phyloP scores from a whole-genome alignment of 306 rosid genomes.

The Begonia peltatifolia region DNA sequence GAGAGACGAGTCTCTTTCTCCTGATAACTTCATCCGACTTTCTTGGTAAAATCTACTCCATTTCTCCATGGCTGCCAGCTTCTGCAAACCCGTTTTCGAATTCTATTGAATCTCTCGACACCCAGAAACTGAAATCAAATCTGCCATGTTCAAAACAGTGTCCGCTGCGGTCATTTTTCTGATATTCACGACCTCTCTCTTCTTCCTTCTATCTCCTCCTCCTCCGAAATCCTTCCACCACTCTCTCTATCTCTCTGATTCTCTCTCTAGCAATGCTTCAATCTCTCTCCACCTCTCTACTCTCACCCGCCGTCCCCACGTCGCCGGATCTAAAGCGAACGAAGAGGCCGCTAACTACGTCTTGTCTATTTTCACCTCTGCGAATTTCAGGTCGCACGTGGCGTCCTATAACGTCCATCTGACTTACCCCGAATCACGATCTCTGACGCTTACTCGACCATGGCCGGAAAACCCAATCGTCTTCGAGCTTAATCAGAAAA shows the following conservation, averaged over 20 bases:
- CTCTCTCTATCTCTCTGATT: conserved; percentile 39
- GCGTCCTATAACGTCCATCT: conserved; percentile 34
- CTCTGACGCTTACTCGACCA: conserved; percentile 21
- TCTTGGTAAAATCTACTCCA: too few species aligned
- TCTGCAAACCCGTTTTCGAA: too few species aligned
- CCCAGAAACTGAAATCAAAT: not conserved
- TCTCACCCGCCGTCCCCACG: conserved; percentile 52
- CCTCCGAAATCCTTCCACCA: conserved; percentile 33
- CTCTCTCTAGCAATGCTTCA: conserved; percentile 36
- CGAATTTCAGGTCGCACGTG: conserved; percentile 24
- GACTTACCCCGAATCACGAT: conserved; percentile 37
- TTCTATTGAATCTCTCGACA: not conserved
- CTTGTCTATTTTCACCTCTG: conserved; percentile 24
- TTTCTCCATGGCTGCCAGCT: too few species aligned
- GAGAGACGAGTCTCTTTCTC: too few species aligned
- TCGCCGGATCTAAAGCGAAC: conserved; percentile 52
- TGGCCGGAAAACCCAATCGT: conserved; percentile 15
- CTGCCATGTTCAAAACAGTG: conserved; percentile 17
- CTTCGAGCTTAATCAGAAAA: conserved; percentile 28
- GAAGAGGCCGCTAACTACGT: conserved; percentile 45
- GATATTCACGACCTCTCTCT: conserved; percentile 20
- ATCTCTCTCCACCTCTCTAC: conserved; percentile 30
- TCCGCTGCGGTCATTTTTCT: conserved; percentile 14
- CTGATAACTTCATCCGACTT: too few species aligned
- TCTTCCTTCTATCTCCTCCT: conserved; percentile 21